Conservation (phyloP, 73 alveolate genomes). For the Paramecium biaurelia region DNA sequence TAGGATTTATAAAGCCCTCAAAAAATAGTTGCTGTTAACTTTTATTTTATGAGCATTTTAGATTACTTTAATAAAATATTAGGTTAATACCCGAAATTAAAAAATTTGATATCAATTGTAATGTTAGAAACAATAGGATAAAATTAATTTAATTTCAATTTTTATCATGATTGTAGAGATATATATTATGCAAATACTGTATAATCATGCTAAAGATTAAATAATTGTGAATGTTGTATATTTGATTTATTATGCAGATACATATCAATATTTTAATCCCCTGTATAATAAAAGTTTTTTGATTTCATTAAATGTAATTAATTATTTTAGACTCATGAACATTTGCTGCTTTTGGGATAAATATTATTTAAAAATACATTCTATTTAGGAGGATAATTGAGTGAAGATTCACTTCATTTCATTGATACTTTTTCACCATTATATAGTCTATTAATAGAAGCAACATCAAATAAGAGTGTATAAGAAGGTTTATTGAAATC, state of each 20-base stretch:
- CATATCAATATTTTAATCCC: not conserved
- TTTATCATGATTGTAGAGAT: constrained; percentile 1
- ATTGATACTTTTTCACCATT: not conserved
- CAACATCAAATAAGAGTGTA: not conserved
- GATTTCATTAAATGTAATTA: not conserved
- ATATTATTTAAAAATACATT: constrained; percentile 5
- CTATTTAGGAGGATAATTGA: not conserved
- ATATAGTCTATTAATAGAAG: not conserved
- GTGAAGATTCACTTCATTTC: not conserved
- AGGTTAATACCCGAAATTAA: not conserved
- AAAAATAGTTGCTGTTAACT: not conserved
- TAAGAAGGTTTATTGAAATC: not conserved
- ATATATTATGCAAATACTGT: not conserved
- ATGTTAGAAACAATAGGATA: not conserved
- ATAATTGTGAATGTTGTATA: constrained; percentile 4
- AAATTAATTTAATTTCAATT: not conserved
- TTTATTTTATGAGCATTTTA: not conserved
- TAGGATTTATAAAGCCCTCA: not conserved
- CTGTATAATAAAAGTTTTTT: not conserved
- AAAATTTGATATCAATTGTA: not conserved
- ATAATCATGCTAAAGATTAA: not conserved
- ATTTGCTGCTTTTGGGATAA: not conserved
- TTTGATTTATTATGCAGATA: constrained; percentile 14
- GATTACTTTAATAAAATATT: not conserved
- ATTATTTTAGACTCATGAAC: constrained; percentile 2